phyloP scores from a whole-genome alignment of 257 asterid genomes.

The Anisodus acutangulus region DNA sequence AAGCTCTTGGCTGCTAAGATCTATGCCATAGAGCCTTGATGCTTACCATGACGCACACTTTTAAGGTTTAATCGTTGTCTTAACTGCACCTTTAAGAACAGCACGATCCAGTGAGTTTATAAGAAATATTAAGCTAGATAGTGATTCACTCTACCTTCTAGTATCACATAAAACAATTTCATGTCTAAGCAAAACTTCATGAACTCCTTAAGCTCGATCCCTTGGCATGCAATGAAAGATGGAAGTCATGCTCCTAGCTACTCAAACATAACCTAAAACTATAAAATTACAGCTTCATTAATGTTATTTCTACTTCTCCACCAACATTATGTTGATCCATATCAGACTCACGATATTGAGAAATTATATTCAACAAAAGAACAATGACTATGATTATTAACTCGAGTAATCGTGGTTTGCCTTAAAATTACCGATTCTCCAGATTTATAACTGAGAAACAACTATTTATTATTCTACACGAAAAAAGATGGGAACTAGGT shows the following conservation, averaged over 20 bases:
- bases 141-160: neutral
- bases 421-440: neutral
- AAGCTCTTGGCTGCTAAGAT: neutral
- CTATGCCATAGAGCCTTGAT: neutral
- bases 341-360: neutral
- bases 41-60: neutral
- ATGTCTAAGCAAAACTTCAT: neutral
- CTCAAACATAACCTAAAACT: neutral
- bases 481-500: too few relatives aligned
- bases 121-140: too few relatives aligned
- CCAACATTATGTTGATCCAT: too few relatives aligned
- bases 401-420: neutral
- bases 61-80: neutral
- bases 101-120: neutral
- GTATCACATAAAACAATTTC: neutral
- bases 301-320: neutral
- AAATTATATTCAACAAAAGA: neutral
- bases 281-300: neutral
- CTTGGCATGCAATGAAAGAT: neutral
- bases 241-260: neutral
- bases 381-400: neutral
- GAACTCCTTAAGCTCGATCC: neutral
- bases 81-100: neutral
- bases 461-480: too few relatives aligned
- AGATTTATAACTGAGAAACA: neutral